Evolutionary conservation across 306 rosid genomes (phyloP), one percentile per base, ranked within the genome.

Genomic region (Quercus glauca): DNA sequence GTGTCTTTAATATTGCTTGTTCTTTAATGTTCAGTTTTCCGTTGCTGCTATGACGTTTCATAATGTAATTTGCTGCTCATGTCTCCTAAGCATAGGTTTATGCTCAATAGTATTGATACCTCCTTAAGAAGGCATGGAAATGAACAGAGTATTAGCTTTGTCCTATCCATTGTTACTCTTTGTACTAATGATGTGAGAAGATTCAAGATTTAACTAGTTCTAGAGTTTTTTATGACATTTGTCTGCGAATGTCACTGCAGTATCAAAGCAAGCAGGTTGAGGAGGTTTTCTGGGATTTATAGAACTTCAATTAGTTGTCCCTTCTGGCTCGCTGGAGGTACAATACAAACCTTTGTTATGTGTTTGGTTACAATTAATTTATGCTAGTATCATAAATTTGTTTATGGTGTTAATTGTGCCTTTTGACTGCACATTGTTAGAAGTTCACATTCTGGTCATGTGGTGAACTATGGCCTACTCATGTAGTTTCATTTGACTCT

Each of bases 191-290:
- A 58, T 82, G 79, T 79, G 85, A 73, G 56, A 87, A 87, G 83
- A 83, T 85, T 84, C 67, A 75, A 79, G 82, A 73, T 86, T 86
- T 82, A 79, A 76, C 80, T 55, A 74, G 85, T 78, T 79, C 64
- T 79, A 80, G 82, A 77, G 75, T 78, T 83, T 78, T 82, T 89
- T 45, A 92, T 94, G 96, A 94, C 89, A 83, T 88, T 83, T 89
- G 82, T 90, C 92, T 91, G 90, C 96, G 58, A 82, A 92, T 95
- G 92, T 89, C 94, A 84, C 93, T 93, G 99, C 99, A 96, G 99
- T 92, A 87, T 83, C 92, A 89, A 90, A 91, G 97, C 97, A 83
- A 80, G 92, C 98, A 91, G 94, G 94, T 93, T 91, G 98, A 88
- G 97, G 98, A 90, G 90, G 92, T 90, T 91, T 56, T 88, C 87